Base-by-base conservation (phyloP, 495 filamentous ascomycete species). In the Xylaria palmicola region DNA sequence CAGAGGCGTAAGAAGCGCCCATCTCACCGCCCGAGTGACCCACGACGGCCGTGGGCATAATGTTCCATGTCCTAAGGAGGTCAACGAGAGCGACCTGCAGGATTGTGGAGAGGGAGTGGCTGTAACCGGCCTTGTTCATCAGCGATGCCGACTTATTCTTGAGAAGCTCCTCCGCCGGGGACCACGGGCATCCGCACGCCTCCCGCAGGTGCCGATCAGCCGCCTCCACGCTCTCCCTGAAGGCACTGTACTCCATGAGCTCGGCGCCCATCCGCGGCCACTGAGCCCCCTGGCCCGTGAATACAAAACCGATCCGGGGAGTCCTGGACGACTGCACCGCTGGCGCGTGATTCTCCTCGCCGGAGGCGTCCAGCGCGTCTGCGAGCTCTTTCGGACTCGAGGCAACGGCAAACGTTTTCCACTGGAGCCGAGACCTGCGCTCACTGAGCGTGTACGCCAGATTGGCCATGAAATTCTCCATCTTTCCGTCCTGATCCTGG, bases 1-100 rank as follows among this genome's bases (percentile, higher is more conserved):
- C 78, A 8, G 66, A 65, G 2, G 74, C 63, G 56, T 78, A 81
- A 0, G 79, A 77, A 4, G 81, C 81, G 0, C 76, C 79, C 63
- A 87, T 87, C 65, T 88, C 85, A 17, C 85, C 85, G 57, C 80
- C 83, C 1, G 84, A 87, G 61, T 88, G 85, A 13, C 85, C 83
- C 0, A 81, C 75, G 0, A 86, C 83, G 7, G 74, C 73, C 4
- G 61, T 61, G 0, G 83, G 81, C 1, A 34, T 63, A 29, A 88
- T 74, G 5, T 75, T 75, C 80, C 81, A 84, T 6, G 68, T 65
- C 2, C 59, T 57, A 2, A 87, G 65, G 2, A 88, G 65, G 5
- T 82, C 72, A 0, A 84, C 80, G 6, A 88, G 58, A 1, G 78
- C 75, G 13, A 83, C 70, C 60, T 83, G 79, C 4, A 83, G 53